phyloP scores from a whole-genome alignment of 2,329 filamentous ascomycete genomes.

The Rutstroemia sp. region DNA sequence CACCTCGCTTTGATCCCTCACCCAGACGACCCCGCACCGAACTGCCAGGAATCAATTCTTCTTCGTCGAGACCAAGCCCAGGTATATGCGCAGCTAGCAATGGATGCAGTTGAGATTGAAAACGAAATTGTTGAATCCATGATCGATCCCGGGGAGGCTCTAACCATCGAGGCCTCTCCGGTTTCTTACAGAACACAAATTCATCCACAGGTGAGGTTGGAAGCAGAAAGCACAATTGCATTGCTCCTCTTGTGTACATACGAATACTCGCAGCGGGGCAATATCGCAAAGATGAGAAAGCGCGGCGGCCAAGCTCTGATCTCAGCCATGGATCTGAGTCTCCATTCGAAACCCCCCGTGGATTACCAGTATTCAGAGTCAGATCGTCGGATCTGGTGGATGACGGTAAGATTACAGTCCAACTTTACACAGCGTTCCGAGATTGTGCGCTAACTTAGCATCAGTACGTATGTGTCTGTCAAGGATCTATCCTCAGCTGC shows the following conservation, averaged over 20 bases:
- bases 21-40: constrained; percentile 27
- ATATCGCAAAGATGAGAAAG: constrained; percentile 44
- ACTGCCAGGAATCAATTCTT: constrained; percentile 33
- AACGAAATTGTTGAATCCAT: constrained; percentile 40
- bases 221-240: constrained; percentile 41
- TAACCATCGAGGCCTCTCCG: constrained; percentile 26
- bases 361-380: constrained; percentile 38
- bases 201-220: constrained; percentile 37
- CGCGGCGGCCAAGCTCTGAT: constrained; percentile 41
- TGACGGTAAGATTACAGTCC: constrained; percentile 34
- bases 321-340: constrained; percentile 37
- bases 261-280: constrained; percentile 46
- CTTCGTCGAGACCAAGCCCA: constrained; percentile 42
- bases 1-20: constrained; percentile 42
- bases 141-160: constrained; percentile 37
- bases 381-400: constrained; percentile 44
- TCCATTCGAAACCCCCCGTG: constrained; percentile 34
- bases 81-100: constrained; percentile 39
- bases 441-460: neutral
- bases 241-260: constrained; percentile 42
- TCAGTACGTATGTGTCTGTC: constrained; percentile 42
- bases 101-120: constrained; percentile 43
- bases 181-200: constrained; percentile 33
- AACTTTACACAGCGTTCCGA: neutral
- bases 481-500: constrained; percentile 44